Evolutionary conservation across 768 basidiomycete genomes (phyloP).

Genomic region (Ramaria sp.): DNA sequence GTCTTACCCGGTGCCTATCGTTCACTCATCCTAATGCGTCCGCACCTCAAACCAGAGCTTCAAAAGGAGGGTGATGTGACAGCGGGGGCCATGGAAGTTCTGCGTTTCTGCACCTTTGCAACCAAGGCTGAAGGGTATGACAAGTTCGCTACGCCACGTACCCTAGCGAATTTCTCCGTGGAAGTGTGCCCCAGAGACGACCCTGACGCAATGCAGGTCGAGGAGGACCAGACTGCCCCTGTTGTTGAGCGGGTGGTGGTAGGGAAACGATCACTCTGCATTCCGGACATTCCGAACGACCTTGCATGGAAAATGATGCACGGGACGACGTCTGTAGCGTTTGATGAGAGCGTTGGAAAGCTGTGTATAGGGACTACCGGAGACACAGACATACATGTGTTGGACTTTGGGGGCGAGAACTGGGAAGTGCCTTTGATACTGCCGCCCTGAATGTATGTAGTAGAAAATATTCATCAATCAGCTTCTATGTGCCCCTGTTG

Average conservation of each 20-base stretch:
- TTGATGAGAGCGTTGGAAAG: constrained; percentile 4
- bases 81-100: neutral
- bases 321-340: constrained; percentile 2
- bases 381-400: constrained; percentile 2
- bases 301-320: constrained; percentile 1
- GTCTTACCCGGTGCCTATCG: constrained; percentile 4
- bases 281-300: neutral
- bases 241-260: neutral
- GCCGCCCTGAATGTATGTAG: neutral
- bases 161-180: neutral
- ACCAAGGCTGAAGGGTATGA: neutral
- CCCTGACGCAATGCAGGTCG: neutral
- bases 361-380: neutral
- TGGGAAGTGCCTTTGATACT: neutral
- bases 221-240: neutral
- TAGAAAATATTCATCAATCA: too few relatives aligned
- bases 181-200: neutral
- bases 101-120: neutral
- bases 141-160: neutral
- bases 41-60: neutral
- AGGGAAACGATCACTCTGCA: neutral
- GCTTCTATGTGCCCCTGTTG: too few relatives aligned
- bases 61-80: neutral
- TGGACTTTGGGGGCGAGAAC: constrained; percentile 4
- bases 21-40: constrained; percentile 3